A percentile compares a stretch with the other conserved stretches of the same genome.
Conservation (phyloP, 257 asterid species). For the Buddleja alternifolia region DNA sequence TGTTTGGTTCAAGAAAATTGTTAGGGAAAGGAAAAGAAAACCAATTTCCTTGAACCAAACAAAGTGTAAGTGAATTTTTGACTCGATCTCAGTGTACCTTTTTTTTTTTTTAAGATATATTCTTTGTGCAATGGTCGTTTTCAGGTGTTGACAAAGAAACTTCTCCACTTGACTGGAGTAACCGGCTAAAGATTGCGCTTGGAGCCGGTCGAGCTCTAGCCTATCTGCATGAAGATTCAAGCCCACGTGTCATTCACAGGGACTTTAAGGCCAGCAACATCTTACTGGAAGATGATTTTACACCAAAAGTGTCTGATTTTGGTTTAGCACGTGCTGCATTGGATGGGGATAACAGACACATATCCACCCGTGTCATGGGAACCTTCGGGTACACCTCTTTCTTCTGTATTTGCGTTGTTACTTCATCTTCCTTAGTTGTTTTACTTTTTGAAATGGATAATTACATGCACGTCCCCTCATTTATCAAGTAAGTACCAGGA, state of each 20-base stretch:
- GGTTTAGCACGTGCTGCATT: conserved; percentile 88
- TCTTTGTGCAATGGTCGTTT: conserved; percentile 20
- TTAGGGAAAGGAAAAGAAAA: too few relatives aligned
- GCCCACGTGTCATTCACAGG: conserved; percentile 93
- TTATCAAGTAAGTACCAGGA: too few relatives aligned
- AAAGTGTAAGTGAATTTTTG: too few relatives aligned
- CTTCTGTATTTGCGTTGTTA: neutral
- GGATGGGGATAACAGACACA: conserved; percentile 79
- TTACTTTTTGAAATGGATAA: too few relatives aligned
- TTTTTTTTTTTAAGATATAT: neutral
- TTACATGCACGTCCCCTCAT: too few relatives aligned
- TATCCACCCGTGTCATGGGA: conserved; percentile 97
- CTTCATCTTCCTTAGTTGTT: too few relatives aligned
- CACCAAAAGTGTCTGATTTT: conserved; percentile 91
- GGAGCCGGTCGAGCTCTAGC: conserved; percentile 97
- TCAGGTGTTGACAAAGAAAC: conserved; percentile 74
- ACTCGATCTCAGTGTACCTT: neutral
- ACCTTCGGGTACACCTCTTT: conserved; percentile 75
- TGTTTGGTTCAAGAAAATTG: too few relatives aligned
- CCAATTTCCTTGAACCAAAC: too few relatives aligned
- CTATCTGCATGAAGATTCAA: conserved; percentile 94
- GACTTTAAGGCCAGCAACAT: conserved; percentile 97
- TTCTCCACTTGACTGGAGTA: conserved; percentile 86
- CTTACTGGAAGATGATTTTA: conserved; percentile 76
- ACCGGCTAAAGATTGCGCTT: conserved; percentile 87